Conservation (phyloP, 2,329 filamentous ascomycete genomes). For the Fusarium papillatum region DNA sequence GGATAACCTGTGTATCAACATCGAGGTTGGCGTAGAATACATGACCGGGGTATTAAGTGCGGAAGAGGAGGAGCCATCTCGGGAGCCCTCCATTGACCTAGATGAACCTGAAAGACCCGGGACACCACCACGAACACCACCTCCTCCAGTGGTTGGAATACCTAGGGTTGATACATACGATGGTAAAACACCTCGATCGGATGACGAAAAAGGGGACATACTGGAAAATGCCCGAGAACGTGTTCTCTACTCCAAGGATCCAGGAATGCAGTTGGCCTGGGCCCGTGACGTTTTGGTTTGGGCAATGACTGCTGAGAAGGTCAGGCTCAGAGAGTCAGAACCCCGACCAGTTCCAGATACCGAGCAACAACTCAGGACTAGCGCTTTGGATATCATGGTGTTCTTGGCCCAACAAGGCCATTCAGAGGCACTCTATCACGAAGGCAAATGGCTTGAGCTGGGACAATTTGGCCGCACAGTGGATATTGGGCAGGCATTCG, state of each 20-base stretch:
- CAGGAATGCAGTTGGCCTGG: neutral
- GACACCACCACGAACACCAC: neutral
- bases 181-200: neutral
- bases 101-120: neutral
- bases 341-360: neutral
- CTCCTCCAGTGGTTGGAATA: neutral
- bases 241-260: neutral
- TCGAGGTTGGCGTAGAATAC: neutral
- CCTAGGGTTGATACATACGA: too few species aligned
- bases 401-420: neutral
- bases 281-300: neutral
- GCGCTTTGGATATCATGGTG: neutral
- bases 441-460: neutral
- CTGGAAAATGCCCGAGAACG: neutral
- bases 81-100: neutral
- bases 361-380: neutral
- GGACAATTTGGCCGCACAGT: neutral
- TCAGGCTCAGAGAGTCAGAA: neutral
- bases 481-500: neutral
- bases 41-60: neutral
- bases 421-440: neutral
- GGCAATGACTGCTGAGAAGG: neutral
- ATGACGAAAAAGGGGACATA: neutral
- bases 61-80: neutral
- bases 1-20: neutral